Conservation (phyloP, 2,329 filamentous ascomycete genomes). For the Trichophaea hybrida region DNA sequence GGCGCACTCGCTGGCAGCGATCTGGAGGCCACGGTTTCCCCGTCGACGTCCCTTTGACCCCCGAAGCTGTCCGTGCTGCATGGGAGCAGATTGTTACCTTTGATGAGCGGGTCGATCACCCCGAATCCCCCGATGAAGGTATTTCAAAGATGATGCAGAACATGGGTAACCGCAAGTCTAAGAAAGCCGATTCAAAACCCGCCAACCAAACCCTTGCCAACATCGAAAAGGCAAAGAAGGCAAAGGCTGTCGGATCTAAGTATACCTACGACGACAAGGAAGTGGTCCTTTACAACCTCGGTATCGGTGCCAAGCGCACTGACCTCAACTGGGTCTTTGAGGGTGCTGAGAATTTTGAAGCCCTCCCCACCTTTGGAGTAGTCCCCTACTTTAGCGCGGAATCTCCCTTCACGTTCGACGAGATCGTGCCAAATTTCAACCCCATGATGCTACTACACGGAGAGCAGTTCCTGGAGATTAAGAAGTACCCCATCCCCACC, state of each 20-base stretch:
- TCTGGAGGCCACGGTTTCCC: conserved; percentile 83
- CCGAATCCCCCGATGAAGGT: conserved; percentile 61
- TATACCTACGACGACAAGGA: conserved; percentile 79
- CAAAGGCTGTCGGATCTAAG: conserved; percentile 56
- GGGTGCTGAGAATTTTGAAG: conserved; percentile 80
- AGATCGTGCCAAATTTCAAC: conserved; percentile 87
- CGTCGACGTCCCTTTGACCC: conserved; percentile 64
- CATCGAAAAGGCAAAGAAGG: conserved; percentile 62
- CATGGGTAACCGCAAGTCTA: conserved; percentile 55
- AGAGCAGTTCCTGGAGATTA: conserved; percentile 93
- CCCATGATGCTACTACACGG: conserved; percentile 98
- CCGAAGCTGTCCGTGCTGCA: conserved; percentile 63
- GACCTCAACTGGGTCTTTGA: conserved; percentile 84
- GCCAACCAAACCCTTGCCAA: conserved; percentile 55
- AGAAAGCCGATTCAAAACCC: conserved; percentile 29
- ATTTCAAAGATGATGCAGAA: conserved; percentile 72
- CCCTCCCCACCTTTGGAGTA: conserved; percentile 87
- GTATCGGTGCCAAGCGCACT: conserved; percentile 77
- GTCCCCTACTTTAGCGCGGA: conserved; percentile 83
- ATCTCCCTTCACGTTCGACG: conserved; percentile 61
- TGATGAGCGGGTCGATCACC: conserved; percentile 76
- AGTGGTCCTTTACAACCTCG: conserved; percentile 88
- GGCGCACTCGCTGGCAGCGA: conserved; percentile 87
- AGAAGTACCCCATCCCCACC: conserved; percentile 82
- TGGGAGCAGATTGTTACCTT: conserved; percentile 76